These are phyloP conservation scores for Lentinula sp. DNA, from an alignment of 768 basidiomycete species.

Conservation along the genomic window DNA sequence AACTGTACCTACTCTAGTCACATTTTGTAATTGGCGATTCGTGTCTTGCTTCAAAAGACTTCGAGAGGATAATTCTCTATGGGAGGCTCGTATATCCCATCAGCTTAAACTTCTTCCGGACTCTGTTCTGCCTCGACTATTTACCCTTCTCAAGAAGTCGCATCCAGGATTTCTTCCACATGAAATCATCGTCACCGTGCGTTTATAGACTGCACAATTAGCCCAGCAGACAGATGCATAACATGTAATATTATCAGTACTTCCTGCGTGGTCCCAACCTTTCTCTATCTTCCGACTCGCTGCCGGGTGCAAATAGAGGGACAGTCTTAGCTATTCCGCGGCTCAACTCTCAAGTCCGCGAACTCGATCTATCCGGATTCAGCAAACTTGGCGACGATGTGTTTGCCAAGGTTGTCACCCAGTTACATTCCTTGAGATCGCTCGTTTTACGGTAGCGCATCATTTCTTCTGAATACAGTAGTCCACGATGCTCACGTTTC, in stretches of 20 bases:
- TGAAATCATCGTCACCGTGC: conserved; percentile 50
- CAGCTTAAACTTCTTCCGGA: conserved; percentile 49
- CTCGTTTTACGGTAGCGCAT: conserved; percentile 48
- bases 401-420: conserved; percentile 44
- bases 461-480: not conserved
- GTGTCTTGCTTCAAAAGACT: conserved; percentile 36
- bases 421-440: conserved; percentile 35
- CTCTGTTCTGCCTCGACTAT: conserved; percentile 39
- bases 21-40: conserved; percentile 47
- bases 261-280: conserved; percentile 53
- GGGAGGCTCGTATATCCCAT: conserved; percentile 28
- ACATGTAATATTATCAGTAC: conserved; percentile 28
- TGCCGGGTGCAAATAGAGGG: conserved; percentile 46
- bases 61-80: conserved; percentile 28
- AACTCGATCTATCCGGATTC: conserved; percentile 48
- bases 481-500: conserved; percentile 4
- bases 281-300: conserved; percentile 31
- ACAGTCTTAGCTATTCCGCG: conserved; percentile 42
- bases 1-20: conserved; percentile 37
- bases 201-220: conserved; percentile 8
- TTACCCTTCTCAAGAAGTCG: conserved; percentile 40
- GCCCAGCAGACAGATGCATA: not conserved
- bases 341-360: conserved; percentile 30
- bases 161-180: conserved; percentile 49
- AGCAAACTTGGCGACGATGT: conserved; percentile 42